Evolutionary conservation across 225 moss, liverwort and hornwort genomes (phyloP).

Genomic region (Polytrichum formosum): DNA sequence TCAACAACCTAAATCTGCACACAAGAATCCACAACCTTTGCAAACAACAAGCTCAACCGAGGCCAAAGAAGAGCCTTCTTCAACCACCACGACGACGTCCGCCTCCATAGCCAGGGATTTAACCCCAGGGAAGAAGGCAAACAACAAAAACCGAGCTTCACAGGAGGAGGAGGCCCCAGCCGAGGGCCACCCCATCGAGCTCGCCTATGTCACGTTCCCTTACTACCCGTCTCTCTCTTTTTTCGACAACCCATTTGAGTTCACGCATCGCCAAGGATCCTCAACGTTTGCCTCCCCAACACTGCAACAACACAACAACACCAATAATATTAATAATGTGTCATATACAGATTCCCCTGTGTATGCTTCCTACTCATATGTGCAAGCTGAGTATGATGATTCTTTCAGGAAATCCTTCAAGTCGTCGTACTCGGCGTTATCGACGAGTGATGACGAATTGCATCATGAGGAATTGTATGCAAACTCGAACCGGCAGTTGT

Average conservation of each 20-base stretch:
- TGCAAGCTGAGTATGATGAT: neutral
- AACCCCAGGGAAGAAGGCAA: neutral
- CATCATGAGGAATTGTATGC: no score
- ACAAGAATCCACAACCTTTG: slow-evolving; percentile 2
- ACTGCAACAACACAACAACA: no score
- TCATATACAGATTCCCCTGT: slow-evolving; percentile 2
- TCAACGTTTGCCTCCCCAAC: neutral
- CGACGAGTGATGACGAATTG: neutral
- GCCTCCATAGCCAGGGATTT: neutral
- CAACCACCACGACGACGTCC: neutral
- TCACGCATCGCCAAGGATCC: slow-evolving; percentile 2
- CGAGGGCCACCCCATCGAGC: slow-evolving; percentile 18
- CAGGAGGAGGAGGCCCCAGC: neutral
- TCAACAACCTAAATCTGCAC: neutral
- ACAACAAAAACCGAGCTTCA: slow-evolving; percentile 9
- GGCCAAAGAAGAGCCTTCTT: neutral
- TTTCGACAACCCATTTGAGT: slow-evolving; percentile 33
- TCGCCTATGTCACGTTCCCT: slow-evolving; percentile 45
- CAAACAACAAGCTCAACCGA: neutral
- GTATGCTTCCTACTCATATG: slow-evolving; percentile 2
- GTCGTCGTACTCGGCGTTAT: neutral
- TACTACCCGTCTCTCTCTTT: slow-evolving; percentile 34
- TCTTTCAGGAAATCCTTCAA: neutral
- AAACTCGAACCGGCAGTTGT: no score
- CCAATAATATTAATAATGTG: neutral